Evolutionary conservation across 2,329 filamentous ascomycete species (phyloP).

Genomic region (Colletotrichum gigasporum): DNA sequence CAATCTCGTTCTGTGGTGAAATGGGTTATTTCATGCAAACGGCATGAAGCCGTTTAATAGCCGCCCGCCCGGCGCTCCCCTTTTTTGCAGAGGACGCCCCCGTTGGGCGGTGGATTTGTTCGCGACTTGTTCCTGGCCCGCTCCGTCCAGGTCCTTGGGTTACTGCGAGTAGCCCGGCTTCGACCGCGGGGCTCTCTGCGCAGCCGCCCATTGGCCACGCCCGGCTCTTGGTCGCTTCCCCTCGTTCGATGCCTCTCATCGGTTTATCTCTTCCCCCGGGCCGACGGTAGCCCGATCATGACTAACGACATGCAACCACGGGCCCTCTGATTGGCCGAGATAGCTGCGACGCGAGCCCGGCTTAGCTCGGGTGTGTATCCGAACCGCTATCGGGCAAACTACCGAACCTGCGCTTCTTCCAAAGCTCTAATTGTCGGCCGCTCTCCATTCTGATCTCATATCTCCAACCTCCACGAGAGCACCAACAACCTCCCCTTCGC

Average conservation of each 20-base stretch:
- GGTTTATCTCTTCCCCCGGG: constrained; percentile 1
- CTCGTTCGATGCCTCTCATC: background rate
- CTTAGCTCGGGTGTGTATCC: constrained; percentile 16
- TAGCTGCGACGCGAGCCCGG: background rate
- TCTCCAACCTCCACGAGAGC: constrained; percentile 7
- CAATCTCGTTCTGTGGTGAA: constrained; percentile 1
- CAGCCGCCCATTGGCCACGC: background rate
- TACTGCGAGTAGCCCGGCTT: background rate
- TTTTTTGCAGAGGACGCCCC: background rate
- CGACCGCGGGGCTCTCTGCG: background rate
- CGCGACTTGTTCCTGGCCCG: constrained; percentile 24
- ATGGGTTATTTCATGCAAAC: constrained; percentile 24
- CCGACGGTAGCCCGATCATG: constrained; percentile 14
- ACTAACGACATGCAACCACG: constrained; percentile 9
- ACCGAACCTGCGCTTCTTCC: constrained; percentile 6
- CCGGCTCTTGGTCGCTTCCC: background rate
- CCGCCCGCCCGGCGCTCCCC: background rate
- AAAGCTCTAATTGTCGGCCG: constrained; percentile 15
- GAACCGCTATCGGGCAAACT: constrained; percentile 27
- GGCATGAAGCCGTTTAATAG: constrained; percentile 20
- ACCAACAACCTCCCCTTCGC: constrained; percentile 10
- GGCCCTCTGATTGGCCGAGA: constrained; percentile 8
- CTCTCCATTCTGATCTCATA: constrained; percentile 27
- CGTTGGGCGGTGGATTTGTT: constrained; percentile 11
- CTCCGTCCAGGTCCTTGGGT: constrained; percentile 9